Base-by-base conservation (phyloP, 1,284 basidiomycete species). In the Mycena sp. region DNA sequence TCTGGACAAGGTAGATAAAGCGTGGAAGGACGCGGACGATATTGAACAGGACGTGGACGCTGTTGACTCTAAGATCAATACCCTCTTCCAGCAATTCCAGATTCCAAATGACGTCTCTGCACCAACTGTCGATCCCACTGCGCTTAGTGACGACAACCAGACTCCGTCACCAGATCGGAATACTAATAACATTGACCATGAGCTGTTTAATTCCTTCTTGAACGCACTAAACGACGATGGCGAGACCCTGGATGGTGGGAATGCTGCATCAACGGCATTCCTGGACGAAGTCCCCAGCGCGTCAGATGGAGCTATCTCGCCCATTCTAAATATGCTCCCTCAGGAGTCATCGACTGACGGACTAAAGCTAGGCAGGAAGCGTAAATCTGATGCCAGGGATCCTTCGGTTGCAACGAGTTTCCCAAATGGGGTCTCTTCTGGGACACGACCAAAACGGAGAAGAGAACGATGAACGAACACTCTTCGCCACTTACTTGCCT, bases 41-140 rank as follows among this genome's bases (percentile, higher is more conserved):
- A 90, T 95, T 49, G 86, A 89, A 56, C 81, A 82, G 46, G 91
- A 94, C 61, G 90, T 95, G 28, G 87, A 91, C 64, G 83, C 86
- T 44, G 78, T 95, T 56, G 88, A 92, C 69, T 82, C 80, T 37
- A 89, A 86, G 67, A 90, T 96, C 65, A 87, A 93, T 63, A 85
- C 85, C 12, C 81, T 95, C 38, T 90, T 95, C 46, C 83, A 89
- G 70, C 85, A 84, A 56, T 83, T 92, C 60, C 62, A 56, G 21
- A 55, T 67, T 7, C 65, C 65, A 26, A 60, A 41, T 19, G 58
- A 64, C 51, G 50, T 40, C 48, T 52, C 58, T 23, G 35, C 49
- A 14, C 28, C 19, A 25, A 35, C 48, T 9, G 43, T 61, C n/a
- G 53, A 57, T 46, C 38, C 38, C 45, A 57, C 7, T 44, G 91